Percentiles rank a stretch among this genome's conserved stretches.
Conservation (phyloP, 2,329 filamentous ascomycete species). For the Pseudogymnoascus sp. region DNA sequence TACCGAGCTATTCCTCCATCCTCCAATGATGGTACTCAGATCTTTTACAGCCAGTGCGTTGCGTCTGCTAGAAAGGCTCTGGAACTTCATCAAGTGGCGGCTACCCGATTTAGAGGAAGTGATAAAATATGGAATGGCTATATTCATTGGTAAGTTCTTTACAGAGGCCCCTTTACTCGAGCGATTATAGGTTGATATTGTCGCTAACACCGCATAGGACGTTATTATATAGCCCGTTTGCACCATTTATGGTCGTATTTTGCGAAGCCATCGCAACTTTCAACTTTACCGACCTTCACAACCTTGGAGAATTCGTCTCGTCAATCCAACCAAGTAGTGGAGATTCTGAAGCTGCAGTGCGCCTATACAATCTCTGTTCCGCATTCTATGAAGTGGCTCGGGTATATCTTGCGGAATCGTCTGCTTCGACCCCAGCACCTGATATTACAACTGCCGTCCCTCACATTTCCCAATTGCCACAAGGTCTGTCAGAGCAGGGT, state of each 20-base stretch:
- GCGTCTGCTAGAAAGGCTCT: constrained; percentile 13
- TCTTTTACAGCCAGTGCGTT: constrained; percentile 14
- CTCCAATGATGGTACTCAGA: constrained; percentile 3
- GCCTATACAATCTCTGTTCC: constrained; percentile 37
- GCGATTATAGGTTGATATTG: not conserved
- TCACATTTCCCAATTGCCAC: not conserved
- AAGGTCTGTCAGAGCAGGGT: constrained; percentile 27
- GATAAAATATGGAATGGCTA: constrained; percentile 12
- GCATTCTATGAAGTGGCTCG: constrained; percentile 31
- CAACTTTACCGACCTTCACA: constrained; percentile 32
- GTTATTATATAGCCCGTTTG: constrained; percentile 15
- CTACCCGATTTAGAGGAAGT: constrained; percentile 1
- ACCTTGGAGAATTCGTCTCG: constrained; percentile 36
- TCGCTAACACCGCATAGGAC: constrained; percentile 5
- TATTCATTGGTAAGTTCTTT: constrained; percentile 11
- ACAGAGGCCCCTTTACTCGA: not conserved
- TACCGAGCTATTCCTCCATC: constrained; percentile 15
- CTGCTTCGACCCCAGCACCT: constrained; percentile 35
- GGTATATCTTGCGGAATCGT: constrained; percentile 38
- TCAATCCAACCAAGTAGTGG: constrained; percentile 29
- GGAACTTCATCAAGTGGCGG: constrained; percentile 9
- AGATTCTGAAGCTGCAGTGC: constrained; percentile 33
- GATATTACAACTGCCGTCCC: not conserved
- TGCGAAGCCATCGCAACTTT: constrained; percentile 25
- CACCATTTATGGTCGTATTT: constrained; percentile 17